Evolutionary conservation across 106 monocot genomes (phyloP).

Genomic region (Narthecium ossifragum): DNA sequence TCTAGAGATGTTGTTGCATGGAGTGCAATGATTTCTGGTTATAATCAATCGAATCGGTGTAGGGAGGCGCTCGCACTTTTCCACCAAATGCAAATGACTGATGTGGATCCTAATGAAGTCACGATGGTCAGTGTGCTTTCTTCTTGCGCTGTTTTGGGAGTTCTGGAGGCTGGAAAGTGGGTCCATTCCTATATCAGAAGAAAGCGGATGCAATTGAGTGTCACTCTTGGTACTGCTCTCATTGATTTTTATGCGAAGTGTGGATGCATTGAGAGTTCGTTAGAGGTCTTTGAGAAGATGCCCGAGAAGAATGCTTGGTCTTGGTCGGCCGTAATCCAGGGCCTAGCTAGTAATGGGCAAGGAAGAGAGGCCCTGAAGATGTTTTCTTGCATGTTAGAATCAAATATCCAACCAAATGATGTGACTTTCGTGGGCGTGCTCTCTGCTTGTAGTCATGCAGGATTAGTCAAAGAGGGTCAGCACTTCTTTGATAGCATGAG

Average conservation of each 20-base stretch:
- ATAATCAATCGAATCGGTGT: constrained; percentile 30
- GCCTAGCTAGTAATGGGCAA: constrained; percentile 52
- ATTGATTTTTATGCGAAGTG: constrained; percentile 75
- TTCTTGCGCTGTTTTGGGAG: constrained; percentile 57
- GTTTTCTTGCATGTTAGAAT: constrained; percentile 45
- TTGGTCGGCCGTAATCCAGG: constrained; percentile 58
- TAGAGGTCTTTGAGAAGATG: constrained; percentile 37
- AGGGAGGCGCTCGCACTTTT: constrained; percentile 61
- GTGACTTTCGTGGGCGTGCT: constrained; percentile 59
- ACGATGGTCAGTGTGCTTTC: constrained; percentile 74
- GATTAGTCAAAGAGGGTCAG: constrained; percentile 50
- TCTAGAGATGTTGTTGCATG: constrained; percentile 64
- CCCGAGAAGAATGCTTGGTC: constrained; percentile 48
- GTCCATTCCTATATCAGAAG: constrained; percentile 54
- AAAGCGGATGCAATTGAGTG: constrained; percentile 34
- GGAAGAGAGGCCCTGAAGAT: constrained; percentile 40
- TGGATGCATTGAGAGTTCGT: constrained; percentile 37
- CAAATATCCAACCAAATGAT: constrained; percentile 40
- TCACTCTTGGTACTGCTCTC: constrained; percentile 59
- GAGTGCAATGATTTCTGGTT: constrained; percentile 79
- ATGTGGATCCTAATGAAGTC: constrained; percentile 65
- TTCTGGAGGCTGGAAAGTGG: constrained; percentile 65
- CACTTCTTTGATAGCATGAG: constrained; percentile 37
- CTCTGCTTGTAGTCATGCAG: constrained; percentile 56
- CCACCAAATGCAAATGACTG: constrained; percentile 35